A percentile compares a stretch with the other conserved stretches of the same genome.
These are phyloP conservation scores for Ampelomyces quisqualis DNA, from an alignment of 2,329 filamentous ascomycete genomes.

Conservation along the genomic window DNA sequence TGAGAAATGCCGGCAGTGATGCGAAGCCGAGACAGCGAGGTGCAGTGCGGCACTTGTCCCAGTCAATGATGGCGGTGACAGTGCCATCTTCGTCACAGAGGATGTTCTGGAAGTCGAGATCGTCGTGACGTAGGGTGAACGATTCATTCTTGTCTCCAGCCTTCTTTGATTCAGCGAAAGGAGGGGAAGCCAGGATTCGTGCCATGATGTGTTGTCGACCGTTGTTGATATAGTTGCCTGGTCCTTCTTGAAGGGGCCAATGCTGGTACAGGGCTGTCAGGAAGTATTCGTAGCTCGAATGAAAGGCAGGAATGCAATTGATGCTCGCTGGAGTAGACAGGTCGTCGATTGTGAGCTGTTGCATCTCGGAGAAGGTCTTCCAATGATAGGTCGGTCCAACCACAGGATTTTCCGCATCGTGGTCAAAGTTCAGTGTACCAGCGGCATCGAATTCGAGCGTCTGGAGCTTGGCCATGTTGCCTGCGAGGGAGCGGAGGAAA, in stretches of 20 bases:
- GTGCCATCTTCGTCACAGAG: conserved; percentile 15
- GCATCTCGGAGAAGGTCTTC: neutral
- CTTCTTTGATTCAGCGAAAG: conserved; percentile 1
- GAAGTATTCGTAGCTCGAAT: neutral
- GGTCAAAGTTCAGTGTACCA: conserved; percentile 11
- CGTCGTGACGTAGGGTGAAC: conserved; percentile 20
- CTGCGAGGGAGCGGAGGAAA: conserved; percentile 14
- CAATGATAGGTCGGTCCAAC: conserved; percentile 1
- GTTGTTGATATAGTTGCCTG: conserved; percentile 2
- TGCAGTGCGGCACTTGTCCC: conserved; percentile 10
- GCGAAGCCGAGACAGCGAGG: conserved; percentile 15
- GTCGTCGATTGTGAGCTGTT: neutral
- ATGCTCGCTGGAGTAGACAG: conserved; percentile 1
- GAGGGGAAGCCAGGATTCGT: neutral
- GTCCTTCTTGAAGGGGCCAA: conserved; percentile 3
- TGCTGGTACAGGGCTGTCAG: neutral
- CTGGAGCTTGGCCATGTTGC: conserved; percentile 8
- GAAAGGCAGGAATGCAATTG: neutral
- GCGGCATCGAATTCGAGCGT: conserved; percentile 12
- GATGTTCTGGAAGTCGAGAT: conserved; percentile 29
- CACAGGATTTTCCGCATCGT: conserved; percentile 14
- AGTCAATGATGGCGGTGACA: conserved; percentile 23
- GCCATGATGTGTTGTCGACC: conserved; percentile 9
- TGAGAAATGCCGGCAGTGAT: conserved; percentile 11
- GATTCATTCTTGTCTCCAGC: conserved; percentile 10